Percentiles rank a stretch among this genome's conserved stretches.
phyloP scores from a whole-genome alignment of 2,329 filamentous ascomycete genomes.

The Verticillium dahliae region DNA sequence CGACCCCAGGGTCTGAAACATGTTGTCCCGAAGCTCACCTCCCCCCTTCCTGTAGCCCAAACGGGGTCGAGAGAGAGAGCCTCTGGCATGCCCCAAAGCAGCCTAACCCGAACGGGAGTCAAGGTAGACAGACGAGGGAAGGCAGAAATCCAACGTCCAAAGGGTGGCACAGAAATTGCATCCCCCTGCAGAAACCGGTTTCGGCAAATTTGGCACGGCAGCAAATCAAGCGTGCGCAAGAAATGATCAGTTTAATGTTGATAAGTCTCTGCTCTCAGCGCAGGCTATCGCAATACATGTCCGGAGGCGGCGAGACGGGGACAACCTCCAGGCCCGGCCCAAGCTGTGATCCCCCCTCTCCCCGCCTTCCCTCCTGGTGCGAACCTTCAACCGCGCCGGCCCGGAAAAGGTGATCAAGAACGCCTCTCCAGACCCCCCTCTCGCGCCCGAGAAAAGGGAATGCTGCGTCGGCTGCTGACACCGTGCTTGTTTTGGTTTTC shows the following conservation, averaged over 20 bases:
- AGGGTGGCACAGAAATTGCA: background rate
- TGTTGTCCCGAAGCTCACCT: background rate
- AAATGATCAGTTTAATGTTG: background rate
- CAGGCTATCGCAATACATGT: background rate
- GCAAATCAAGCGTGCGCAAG: background rate
- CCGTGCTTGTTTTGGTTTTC: background rate
- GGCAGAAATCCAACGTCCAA: background rate
- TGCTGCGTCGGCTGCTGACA: background rate
- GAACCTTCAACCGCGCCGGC: background rate
- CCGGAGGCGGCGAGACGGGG: background rate
- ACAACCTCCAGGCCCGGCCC: background rate
- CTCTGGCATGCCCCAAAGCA: background rate
- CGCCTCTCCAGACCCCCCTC: background rate
- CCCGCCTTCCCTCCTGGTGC: background rate
- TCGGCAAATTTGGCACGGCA: background rate
- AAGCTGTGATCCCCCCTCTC: background rate
- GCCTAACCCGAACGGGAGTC: background rate
- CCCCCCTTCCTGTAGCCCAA: too few species aligned
- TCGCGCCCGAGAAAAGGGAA: background rate
- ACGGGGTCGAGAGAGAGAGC: background rate
- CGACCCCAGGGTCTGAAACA: constrained; percentile 2
- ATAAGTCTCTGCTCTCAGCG: background rate
- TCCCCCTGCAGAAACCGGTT: background rate
- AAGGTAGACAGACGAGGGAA: background rate
- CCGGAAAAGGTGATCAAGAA: background rate